A percentile compares a stretch with the other conserved stretches of the same genome.
Evolutionary conservation across 2,329 filamentous ascomycete genomes (phyloP).

Genomic region (Incumbomyces delicatus): DNA sequence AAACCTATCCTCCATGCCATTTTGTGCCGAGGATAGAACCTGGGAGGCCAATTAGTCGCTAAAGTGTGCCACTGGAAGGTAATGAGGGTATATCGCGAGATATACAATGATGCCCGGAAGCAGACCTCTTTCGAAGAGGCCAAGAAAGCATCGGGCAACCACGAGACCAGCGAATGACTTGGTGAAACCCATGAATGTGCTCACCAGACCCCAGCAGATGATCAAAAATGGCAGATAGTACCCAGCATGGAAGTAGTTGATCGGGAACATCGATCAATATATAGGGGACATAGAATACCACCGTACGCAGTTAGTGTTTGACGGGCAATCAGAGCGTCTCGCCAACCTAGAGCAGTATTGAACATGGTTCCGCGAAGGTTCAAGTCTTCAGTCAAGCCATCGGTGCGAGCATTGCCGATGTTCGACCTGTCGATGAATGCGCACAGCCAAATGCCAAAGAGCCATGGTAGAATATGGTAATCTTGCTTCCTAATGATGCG

Average conservation of each 20-base stretch:
- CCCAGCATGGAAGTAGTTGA: constrained; percentile 10
- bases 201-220: constrained; percentile 8
- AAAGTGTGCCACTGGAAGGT: background rate
- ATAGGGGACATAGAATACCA: constrained; percentile 13
- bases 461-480: constrained; percentile 45
- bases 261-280: constrained; percentile 12
- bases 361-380: constrained; percentile 1
- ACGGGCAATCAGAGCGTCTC: no score
- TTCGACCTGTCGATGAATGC: constrained; percentile 62
- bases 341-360: constrained; percentile 3
- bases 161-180: constrained; percentile 44
- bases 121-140: constrained; percentile 54
- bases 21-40: constrained; percentile 50
- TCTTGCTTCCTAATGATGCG: constrained; percentile 4
- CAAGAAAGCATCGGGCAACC: constrained; percentile 51
- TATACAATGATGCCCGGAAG: constrained; percentile 60
- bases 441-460: constrained; percentile 57
- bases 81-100: constrained; percentile 38
- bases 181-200: constrained; percentile 10
- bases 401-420: constrained; percentile 60
- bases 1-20: constrained; percentile 55
- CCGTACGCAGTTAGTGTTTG: background rate
- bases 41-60: background rate
- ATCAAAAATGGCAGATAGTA: constrained; percentile 10
- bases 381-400: constrained; percentile 51